phyloP scores from a whole-genome alignment of 148 eudicot genomes.

The Pouteria glomerata region DNA sequence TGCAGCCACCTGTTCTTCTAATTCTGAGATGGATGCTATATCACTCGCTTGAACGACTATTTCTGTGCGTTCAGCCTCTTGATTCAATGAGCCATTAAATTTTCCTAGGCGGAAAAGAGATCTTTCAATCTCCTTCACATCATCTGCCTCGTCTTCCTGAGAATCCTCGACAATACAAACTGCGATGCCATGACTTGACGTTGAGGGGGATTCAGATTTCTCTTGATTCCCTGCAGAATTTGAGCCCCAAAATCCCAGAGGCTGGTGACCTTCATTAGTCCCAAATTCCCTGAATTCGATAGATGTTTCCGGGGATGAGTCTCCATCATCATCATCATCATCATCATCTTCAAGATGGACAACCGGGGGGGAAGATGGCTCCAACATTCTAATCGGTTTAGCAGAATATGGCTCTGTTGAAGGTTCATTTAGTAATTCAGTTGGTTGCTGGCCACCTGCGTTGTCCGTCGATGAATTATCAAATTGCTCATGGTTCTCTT shows the following conservation, averaged over 20 bases:
- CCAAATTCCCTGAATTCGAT: not conserved
- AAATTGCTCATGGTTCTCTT: constrained; percentile 4
- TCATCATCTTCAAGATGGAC: too few relatives aligned
- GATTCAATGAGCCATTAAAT: not conserved
- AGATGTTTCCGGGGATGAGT: too few relatives aligned
- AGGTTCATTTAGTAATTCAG: not conserved
- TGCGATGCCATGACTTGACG: constrained; percentile 14
- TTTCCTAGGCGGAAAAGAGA: not conserved
- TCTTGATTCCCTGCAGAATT: constrained; percentile 6
- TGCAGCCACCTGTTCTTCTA: not conserved
- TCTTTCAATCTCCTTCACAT: not conserved
- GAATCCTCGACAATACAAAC: constrained; percentile 37
- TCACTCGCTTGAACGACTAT: not conserved
- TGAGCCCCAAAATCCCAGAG: constrained; percentile 2
- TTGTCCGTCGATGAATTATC: not conserved
- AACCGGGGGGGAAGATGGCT: not conserved
- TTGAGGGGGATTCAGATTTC: constrained; percentile 9
- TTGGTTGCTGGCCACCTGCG: not conserved
- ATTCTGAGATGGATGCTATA: not conserved
- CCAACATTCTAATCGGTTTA: not conserved
- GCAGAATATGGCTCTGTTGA: not conserved
- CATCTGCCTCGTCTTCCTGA: constrained; percentile 15
- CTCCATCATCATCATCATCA: too few relatives aligned
- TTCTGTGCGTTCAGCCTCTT: not conserved
- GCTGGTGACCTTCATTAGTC: not conserved